Base-by-base conservation (phyloP, 192 early-diverging fungal species). In the Blastocladiella britannica region DNA sequence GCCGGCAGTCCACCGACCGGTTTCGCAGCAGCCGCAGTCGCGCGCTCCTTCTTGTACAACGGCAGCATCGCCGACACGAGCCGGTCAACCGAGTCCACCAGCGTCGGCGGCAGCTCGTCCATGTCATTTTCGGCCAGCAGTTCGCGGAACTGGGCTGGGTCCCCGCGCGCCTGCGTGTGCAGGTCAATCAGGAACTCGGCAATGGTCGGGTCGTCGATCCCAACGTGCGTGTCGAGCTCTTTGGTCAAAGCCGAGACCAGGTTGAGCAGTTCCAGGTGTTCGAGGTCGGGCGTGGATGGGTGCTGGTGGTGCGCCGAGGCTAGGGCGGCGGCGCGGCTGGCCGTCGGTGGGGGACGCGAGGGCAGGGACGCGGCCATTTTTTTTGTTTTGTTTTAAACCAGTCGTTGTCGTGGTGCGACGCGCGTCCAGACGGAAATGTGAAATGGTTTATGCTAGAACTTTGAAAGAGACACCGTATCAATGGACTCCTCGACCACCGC, bases 181-280 rank as follows among this genome's bases (percentile, higher is more conserved):
- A 94, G 61, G 60, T 84, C 74, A 37, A 98, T 81, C 51, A 98
- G 77, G 61, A 86, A 98, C 62, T 98, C 94, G 56, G 94, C 89
- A 53, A 85, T 63, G 25, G 79, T 79, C 66, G 88, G 91, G 72
- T 95, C 92, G 37, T 85, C 80, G 59, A 93, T 75, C 7, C 87
- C 88, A 29, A 77, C 84, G 63, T 98, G 94, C 70, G 95, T 95
- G 24, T 82, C 71, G 23, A 98, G 71, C 70, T 98, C 94, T 57
- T 76, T 85, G 29, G 85, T 76, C 51, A 98, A 82, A 67, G 91
- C 91, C 61, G 81, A 79, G 7, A 98, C 85, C 30, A 95, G 70
- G 51, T 87, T 86, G 57, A 94, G 77, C 56, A 84, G 78, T 65
- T 93, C 94, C 22, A 97, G 79, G 62, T 84, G 73, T 59, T 82